Conservation (phyloP, 495 filamentous ascomycete species). For the Aspergillus heteromorphus region DNA sequence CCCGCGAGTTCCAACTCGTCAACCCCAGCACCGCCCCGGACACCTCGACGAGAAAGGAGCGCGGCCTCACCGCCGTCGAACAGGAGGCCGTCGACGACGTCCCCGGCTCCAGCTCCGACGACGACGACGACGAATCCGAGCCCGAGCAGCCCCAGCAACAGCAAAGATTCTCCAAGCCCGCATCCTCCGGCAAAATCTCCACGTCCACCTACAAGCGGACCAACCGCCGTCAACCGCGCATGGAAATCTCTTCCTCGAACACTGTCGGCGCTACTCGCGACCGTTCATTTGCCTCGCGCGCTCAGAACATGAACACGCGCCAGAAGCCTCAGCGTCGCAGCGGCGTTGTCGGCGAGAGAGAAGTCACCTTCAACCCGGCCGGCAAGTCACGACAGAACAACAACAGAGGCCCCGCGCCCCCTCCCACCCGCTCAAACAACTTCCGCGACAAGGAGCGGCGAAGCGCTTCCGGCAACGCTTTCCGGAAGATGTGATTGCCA, state of each 20-base stretch:
- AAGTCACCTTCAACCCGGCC: slow-evolving; percentile 76
- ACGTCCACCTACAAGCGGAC: slow-evolving; percentile 40
- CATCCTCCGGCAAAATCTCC: slow-evolving; percentile 57
- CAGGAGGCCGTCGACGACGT: slow-evolving; percentile 53
- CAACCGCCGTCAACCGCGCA: slow-evolving; percentile 50
- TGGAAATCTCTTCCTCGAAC: slow-evolving; percentile 53
- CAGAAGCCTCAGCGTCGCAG: slow-evolving; percentile 40
- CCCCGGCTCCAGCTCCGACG: slow-evolving; percentile 40
- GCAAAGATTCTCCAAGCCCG: slow-evolving; percentile 22
- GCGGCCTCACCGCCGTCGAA: slow-evolving; percentile 63
- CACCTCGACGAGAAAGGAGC: slow-evolving; percentile 31
- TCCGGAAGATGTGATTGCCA: slow-evolving; percentile 45
- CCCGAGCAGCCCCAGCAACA: slow-evolving; percentile 32
- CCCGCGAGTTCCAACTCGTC: slow-evolving; percentile 74
- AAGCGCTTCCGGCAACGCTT: slow-evolving; percentile 49
- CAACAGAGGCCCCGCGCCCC: slow-evolving; percentile 23
- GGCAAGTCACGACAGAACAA: slow-evolving; percentile 46
- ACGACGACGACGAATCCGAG: slow-evolving; percentile 40
- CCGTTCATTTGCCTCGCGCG: slow-evolving; percentile 66
- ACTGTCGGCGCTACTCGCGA: slow-evolving; percentile 41
- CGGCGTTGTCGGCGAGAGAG: slow-evolving; percentile 72
- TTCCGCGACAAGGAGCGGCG: slow-evolving; percentile 42
- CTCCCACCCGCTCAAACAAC: slow-evolving; percentile 22
- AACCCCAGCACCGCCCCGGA: slow-evolving; percentile 70
- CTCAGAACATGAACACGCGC: slow-evolving; percentile 46